Evolutionary conservation across 2,329 filamentous ascomycete species (phyloP).

Genomic region (Paecilomyces fulvus): DNA sequence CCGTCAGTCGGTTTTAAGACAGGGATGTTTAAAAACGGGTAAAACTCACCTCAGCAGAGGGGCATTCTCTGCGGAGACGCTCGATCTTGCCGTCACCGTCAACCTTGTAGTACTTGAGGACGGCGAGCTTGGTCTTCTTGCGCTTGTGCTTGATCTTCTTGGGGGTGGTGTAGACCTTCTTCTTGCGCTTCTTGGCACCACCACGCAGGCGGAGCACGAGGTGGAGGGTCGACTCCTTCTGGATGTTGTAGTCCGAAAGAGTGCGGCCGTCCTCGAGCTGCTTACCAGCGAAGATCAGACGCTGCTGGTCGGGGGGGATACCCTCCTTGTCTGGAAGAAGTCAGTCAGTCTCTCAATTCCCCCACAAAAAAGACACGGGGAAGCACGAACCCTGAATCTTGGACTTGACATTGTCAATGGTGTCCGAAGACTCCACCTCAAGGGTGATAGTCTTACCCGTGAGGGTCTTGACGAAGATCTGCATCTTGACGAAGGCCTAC

Average conservation of each 20-base stretch:
- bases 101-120: conserved; percentile 99
- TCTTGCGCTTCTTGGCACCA: conserved; percentile 99
- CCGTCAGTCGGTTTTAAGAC: conserved; percentile 25
- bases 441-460: conserved; percentile 99
- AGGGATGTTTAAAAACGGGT: background rate
- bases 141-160: conserved; percentile 99
- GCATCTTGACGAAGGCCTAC: conserved; percentile 42
- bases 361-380: background rate
- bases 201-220: conserved; percentile 96
- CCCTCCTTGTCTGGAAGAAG: conserved; percentile 89
- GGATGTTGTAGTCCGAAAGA: conserved; percentile 99
- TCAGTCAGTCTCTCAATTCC: conserved; percentile 16
- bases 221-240: conserved; percentile 99
- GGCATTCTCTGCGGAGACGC: conserved; percentile 97
- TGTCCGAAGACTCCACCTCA: conserved; percentile 99
- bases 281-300: conserved; percentile 99
- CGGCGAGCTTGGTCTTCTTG: conserved; percentile 99
- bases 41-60: conserved; percentile 68
- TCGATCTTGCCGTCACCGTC: conserved; percentile 99
- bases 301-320: conserved; percentile 98
- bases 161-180: conserved; percentile 99
- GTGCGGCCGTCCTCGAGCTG: conserved; percentile 99
- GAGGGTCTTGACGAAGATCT: conserved; percentile 57
- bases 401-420: conserved; percentile 99
- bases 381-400: conserved; percentile 64